Conservation (phyloP, 495 filamentous ascomycete species). For the Cercophora sp. region DNA sequence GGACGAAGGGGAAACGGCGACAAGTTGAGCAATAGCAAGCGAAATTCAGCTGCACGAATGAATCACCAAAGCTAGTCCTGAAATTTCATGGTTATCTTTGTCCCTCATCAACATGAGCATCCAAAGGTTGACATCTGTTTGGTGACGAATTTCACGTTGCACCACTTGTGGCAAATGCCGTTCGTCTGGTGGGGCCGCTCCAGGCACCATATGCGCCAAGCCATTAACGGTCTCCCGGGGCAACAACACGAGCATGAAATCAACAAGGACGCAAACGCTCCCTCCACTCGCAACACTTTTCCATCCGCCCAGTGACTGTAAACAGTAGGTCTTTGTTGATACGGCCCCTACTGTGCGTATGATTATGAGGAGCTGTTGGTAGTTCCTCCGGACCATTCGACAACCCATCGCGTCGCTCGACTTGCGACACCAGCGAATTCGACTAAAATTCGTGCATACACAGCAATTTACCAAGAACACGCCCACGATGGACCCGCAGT, state of each 20-base stretch:
- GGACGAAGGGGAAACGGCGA: no score
- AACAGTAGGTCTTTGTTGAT: no score
- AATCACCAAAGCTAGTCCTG: no score
- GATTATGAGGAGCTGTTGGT: conserved; percentile 18
- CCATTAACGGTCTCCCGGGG: conserved; percentile 17
- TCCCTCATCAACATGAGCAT: no score
- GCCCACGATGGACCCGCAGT: conserved; percentile 41
- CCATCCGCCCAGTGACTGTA: conserved; percentile 8
- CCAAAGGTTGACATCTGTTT: no score
- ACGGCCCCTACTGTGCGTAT: no score
- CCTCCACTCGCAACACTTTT: conserved; percentile 14
- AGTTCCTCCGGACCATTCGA: conserved; percentile 12
- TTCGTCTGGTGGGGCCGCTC: no score
- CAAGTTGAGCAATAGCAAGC: no score
- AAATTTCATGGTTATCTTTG: no score
- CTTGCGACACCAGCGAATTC: background rate
- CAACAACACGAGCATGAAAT: conserved; percentile 21
- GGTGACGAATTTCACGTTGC: no score
- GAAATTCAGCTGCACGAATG: no score
- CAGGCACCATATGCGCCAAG: conserved; percentile 4
- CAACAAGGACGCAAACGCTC: conserved; percentile 10
- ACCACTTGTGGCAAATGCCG: no score
- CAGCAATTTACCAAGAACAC: background rate
- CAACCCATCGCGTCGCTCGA: background rate
- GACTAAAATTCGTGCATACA: conserved; percentile 1